phyloP scores from a whole-genome alignment of 305 asterid species.

The Solanum chacoense region DNA sequence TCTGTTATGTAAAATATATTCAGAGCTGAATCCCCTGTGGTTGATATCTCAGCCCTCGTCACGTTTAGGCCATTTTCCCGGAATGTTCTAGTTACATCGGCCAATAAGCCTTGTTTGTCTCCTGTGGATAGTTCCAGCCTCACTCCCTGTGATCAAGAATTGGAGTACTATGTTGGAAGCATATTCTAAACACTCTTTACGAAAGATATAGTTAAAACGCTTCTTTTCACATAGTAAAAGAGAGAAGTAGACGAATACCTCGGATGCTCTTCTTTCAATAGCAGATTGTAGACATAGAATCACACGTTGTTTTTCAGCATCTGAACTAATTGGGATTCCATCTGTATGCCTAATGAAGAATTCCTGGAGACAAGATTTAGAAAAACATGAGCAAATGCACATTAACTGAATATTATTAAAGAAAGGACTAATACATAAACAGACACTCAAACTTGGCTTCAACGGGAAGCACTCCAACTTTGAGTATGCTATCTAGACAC shows the following conservation, averaged over 20 bases:
- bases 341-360: slow-evolving; percentile 81
- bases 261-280: slow-evolving; percentile 76
- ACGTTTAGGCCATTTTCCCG: slow-evolving; percentile 84
- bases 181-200: neutral
- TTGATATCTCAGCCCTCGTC: slow-evolving; percentile 77
- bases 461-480: neutral
- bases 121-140: slow-evolving; percentile 61
- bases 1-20: slow-evolving; percentile 61
- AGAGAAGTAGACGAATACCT: slow-evolving; percentile 30
- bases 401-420: neutral
- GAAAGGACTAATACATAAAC: neutral
- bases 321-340: slow-evolving; percentile 77
- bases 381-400: neutral
- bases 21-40: slow-evolving; percentile 26
- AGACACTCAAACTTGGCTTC: neutral
- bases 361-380: slow-evolving; percentile 35
- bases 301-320: slow-evolving; percentile 87
- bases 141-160: slow-evolving; percentile 36
- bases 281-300: slow-evolving; percentile 76
- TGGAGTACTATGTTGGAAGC: neutral
- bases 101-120: slow-evolving; percentile 60
- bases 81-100: slow-evolving; percentile 80
- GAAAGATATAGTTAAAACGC: neutral
- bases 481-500: neutral
- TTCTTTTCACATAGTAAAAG: neutral